Conservation (phyloP, 176 grass and related monocot species). For the Cenchrus purpureus region DNA sequence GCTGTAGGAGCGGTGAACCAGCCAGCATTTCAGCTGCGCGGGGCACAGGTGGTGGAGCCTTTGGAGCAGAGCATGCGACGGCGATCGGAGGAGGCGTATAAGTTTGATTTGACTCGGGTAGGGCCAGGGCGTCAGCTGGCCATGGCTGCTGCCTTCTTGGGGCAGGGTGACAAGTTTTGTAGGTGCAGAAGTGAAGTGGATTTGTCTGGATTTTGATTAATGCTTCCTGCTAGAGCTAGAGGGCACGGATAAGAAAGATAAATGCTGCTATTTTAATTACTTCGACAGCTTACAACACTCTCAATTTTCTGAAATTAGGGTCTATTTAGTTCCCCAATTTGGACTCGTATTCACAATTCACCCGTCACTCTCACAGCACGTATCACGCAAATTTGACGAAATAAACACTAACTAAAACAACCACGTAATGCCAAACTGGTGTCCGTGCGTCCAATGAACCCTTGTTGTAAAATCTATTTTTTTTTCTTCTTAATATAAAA, state of each 20-base stretch:
- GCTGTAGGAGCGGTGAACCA: neutral
- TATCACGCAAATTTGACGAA: too few species aligned
- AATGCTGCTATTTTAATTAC: neutral
- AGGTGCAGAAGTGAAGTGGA: constrained; percentile 1
- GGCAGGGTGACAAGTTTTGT: neutral
- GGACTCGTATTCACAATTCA: too few species aligned
- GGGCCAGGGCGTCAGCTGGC: neutral
- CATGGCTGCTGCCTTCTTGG: neutral
- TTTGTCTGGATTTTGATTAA: constrained; percentile 31
- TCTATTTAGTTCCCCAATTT: too few species aligned
- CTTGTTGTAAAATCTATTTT: too few species aligned
- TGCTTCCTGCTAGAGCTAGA: neutral
- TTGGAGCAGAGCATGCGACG: neutral
- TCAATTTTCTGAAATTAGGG: too few species aligned
- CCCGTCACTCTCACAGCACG: too few species aligned
- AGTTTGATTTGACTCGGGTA: neutral
- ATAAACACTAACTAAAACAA: too few species aligned
- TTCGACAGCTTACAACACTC: neutral
- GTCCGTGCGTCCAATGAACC: too few species aligned
- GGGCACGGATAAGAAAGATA: neutral
- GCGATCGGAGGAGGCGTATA: neutral
- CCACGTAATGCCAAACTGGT: too few species aligned
- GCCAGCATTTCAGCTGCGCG: neutral
- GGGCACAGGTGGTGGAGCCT: too few species aligned
- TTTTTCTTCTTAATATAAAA: too few species aligned